Evolutionary conservation across 1,139 yeast genomes (phyloP).

Genomic region (Yamadazyma sp.): DNA sequence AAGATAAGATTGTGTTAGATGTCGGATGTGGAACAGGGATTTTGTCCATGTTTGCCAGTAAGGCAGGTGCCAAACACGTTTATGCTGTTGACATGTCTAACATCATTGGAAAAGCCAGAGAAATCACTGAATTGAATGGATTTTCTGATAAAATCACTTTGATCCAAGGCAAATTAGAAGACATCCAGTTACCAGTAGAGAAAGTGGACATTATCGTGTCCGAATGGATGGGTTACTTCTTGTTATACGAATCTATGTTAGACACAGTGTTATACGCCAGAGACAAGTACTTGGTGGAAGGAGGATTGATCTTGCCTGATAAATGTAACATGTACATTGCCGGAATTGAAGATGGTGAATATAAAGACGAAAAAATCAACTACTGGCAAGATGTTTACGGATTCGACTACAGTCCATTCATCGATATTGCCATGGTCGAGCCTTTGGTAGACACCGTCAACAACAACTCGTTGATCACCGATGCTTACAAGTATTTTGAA

Average conservation of each 20-base stretch:
- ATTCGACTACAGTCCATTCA: constrained; percentile 80
- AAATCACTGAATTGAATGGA: constrained; percentile 83
- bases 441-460: constrained; percentile 95
- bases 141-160: constrained; percentile 84
- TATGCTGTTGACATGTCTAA: constrained; percentile 97
- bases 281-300: constrained; percentile 82
- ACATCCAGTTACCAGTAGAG: constrained; percentile 73
- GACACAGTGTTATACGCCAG: constrained; percentile 95
- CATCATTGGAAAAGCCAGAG: constrained; percentile 90
- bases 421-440: constrained; percentile 79
- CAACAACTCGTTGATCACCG: constrained; percentile 71
- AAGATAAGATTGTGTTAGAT: constrained; percentile 93
- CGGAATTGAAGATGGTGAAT: constrained; percentile 91
- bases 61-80: constrained; percentile 96
- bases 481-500: constrained; percentile 68
- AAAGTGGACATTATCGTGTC: constrained; percentile 92
- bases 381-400: constrained; percentile 98
- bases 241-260: constrained; percentile 95
- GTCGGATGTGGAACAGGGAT: constrained; percentile 99
- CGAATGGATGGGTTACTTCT: constrained; percentile 99
- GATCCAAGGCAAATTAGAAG: constrained; percentile 92
- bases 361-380: constrained; percentile 88
- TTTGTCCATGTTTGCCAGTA: constrained; percentile 96
- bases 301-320: constrained; percentile 94
- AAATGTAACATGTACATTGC: constrained; percentile 89